A percentile compares a stretch with the other conserved stretches of the same genome.
Evolutionary conservation across 495 filamentous ascomycete genomes (phyloP).

Genomic region (Bacidia gigantensis): DNA sequence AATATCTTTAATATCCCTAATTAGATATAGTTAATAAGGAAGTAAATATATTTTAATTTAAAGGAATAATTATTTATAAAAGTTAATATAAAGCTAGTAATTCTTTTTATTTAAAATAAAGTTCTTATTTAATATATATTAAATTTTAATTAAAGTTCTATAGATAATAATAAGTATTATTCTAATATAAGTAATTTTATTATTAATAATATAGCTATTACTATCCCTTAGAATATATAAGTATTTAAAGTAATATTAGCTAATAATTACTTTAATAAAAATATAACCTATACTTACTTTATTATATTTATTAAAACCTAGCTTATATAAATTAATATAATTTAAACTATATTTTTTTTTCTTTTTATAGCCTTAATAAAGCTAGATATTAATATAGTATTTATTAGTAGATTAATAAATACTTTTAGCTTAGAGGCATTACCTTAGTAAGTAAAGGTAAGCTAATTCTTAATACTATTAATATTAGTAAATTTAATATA

Average conservation of each 20-base stretch:
- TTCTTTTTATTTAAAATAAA: not conserved
- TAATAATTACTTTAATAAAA: no score
- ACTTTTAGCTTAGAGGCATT: not conserved
- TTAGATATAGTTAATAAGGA: not conserved
- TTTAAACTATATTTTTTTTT: not conserved
- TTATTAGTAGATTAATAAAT: not conserved
- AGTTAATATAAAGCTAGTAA: not conserved
- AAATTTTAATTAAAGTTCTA: not conserved
- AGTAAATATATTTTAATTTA: not conserved
- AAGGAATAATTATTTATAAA: no score
- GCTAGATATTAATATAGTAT: not conserved
- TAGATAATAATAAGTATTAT: slow-evolving; percentile 2
- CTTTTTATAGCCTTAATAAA: slow-evolving; percentile 4
- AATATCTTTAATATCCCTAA: not conserved
- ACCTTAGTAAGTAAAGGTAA: slow-evolving; percentile 4
- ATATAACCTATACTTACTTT: not conserved
- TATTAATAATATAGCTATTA: not conserved
- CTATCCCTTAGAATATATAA: not conserved
- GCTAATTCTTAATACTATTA: not conserved
- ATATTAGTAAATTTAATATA: slow-evolving; percentile 8
- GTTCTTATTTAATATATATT: not conserved
- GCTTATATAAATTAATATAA: not conserved
- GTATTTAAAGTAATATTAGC: not conserved
- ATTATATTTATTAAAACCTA: not conserved
- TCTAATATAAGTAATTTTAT: not conserved